Evolutionary conservation across 345 rosid genomes (phyloP).

Genomic region (Heritiera fomes): DNA sequence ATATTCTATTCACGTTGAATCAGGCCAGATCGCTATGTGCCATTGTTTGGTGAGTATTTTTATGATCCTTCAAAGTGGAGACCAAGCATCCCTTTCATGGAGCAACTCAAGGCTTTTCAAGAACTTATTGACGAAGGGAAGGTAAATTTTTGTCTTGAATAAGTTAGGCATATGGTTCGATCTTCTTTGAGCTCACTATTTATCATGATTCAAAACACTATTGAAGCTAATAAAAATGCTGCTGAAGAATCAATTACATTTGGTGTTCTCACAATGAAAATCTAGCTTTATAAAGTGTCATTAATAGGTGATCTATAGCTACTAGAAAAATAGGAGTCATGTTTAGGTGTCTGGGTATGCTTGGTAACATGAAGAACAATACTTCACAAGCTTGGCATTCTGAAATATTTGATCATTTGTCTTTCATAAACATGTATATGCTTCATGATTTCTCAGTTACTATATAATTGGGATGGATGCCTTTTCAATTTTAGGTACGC

Average conservation of each 20-base stretch:
- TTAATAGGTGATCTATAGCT: neutral
- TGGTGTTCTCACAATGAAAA: too few relatives aligned
- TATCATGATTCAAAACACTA: neutral
- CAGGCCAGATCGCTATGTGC: slow-evolving; percentile 99
- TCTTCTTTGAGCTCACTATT: neutral
- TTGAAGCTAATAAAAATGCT: neutral
- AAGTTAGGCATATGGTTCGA: neutral
- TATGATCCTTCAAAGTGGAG: slow-evolving; percentile 84
- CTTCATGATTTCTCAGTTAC: too few relatives aligned
- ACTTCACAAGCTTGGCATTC: neutral
- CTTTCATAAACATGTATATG: too few relatives aligned
- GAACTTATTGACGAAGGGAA: slow-evolving; percentile 85
- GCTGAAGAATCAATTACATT: too few relatives aligned
- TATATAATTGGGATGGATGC: neutral
- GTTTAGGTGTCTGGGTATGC: slow-evolving; percentile 1
- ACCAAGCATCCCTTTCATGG: slow-evolving; percentile 65
- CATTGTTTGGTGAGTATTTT: slow-evolving; percentile 67
- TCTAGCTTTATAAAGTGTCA: too few relatives aligned
- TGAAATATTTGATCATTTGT: neutral
- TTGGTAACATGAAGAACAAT: neutral
- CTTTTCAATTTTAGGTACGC: slow-evolving; percentile 56
- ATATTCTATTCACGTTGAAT: slow-evolving; percentile 23
- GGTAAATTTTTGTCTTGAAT: slow-evolving; percentile 43
- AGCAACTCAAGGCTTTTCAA: slow-evolving; percentile 80
- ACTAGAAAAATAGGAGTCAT: neutral